phyloP scores from a whole-genome alignment of 495 filamentous ascomycete species.

The Acidomyces sp. region DNA sequence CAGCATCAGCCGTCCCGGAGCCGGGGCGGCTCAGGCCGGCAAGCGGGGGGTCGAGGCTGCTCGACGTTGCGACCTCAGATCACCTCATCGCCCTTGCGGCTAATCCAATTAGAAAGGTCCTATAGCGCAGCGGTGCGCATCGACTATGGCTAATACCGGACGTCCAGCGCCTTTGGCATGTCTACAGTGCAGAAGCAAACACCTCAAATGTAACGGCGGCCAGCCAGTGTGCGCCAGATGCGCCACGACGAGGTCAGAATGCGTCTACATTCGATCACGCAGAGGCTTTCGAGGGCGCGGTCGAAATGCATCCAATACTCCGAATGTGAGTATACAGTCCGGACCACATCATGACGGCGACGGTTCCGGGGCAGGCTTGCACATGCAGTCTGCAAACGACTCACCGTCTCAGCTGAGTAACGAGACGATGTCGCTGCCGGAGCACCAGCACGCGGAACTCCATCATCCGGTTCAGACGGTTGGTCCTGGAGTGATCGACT shows the following conservation, averaged over 20 bases:
- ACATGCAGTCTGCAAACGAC: not conserved
- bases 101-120: not conserved
- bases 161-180: not conserved
- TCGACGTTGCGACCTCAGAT: not conserved
- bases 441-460: not conserved
- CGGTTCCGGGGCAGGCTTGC: not conserved
- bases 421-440: not conserved
- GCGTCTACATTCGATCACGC: not conserved
- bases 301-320: not conserved
- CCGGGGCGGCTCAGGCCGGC: too few species aligned
- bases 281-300: not conserved
- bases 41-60: not conserved
- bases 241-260: not conserved
- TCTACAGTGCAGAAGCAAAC: not conserved
- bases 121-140: not conserved
- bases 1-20: too few species aligned
- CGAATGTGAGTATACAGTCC: not conserved
- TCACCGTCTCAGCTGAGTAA: not conserved
- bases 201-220: not conserved
- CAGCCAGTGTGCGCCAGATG: not conserved
- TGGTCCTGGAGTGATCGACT: not conserved
- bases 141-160: not conserved
- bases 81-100: not conserved
- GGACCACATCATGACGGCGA: not conserved
- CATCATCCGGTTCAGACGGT: not conserved